Base-by-base conservation (phyloP, 139 green algal genomes). In the Micractinium conductrix region DNA sequence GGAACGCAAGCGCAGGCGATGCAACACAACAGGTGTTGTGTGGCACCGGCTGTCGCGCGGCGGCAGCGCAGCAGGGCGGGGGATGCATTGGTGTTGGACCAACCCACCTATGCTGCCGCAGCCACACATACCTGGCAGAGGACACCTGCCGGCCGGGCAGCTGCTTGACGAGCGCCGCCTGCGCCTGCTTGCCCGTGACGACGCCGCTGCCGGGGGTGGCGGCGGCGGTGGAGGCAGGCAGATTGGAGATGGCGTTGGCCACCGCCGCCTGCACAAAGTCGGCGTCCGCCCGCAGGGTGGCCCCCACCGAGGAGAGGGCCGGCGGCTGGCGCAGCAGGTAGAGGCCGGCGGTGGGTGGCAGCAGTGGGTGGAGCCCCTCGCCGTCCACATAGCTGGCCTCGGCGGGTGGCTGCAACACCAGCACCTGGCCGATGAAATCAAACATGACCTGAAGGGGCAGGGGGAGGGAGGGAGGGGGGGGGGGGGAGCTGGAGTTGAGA, bases 321-420 rank as follows among this genome's bases (percentile, higher is more conserved):
- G 65, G 43, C 14, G 80, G 84, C 63, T 88, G 74, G 43, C 84
- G 68, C 63, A 99, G 60, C n/a, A 86, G 62, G 85, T 93, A 98
- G 40, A 98, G 87, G 19, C 92, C 94, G 3, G 92, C 78, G 6
- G 86, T 85, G 12, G 87, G 43, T 12, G 97, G 97, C 63, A 99
- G 93, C 89, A 99, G 86, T 7, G 94, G 90, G 88, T 98, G 92
- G 58, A 92, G 85, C 1, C 87, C 78, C 73, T 95, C 92, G 30
- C 89, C 38, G 16, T 30, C 53, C 44, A 94, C 88, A 62, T 92
- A 95, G 55, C 45, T 71, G 58, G 92, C 84, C 9, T 84, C 75
- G 9, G 48, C 71, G 78, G 92, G 65, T 28, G 96, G 95, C 91
- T 99, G 97, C 89, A 99, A 86, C 37, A 99, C 89, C 33, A 96